Evolutionary conservation across 164 flowering plant genomes (phyloP).

Genomic region (Nymphaea thermarum): DNA sequence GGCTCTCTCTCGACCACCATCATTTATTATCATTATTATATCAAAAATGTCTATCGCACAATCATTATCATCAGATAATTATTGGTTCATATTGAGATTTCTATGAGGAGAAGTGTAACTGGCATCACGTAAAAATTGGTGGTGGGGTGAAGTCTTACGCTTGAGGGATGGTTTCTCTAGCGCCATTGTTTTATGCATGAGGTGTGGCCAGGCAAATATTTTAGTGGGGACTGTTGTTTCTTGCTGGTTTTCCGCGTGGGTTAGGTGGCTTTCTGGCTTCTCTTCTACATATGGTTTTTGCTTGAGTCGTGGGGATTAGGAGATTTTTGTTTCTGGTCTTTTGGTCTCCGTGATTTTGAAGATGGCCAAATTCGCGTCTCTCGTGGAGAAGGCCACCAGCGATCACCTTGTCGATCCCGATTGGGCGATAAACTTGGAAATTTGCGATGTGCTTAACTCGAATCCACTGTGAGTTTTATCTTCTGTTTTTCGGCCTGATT

Average conservation of each 20-base stretch:
- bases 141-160: too few species aligned
- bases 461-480: constrained; percentile 29
- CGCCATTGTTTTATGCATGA: not conserved
- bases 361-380: constrained; percentile 33
- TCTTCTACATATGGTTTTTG: not conserved
- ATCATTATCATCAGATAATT: not conserved
- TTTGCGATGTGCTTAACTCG: constrained; percentile 61
- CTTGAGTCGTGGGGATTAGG: not conserved
- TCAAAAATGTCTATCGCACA: not conserved
- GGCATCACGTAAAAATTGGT: not conserved
- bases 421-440: constrained; percentile 76
- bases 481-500: not conserved
- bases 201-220: not conserved
- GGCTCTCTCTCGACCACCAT: not conserved
- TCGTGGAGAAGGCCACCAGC: constrained; percentile 85
- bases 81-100: not conserved
- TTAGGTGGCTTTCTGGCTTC: not conserved
- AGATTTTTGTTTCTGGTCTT: not conserved
- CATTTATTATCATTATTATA: not conserved
- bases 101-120: not conserved
- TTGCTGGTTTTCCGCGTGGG: not conserved
- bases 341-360: not conserved
- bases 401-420: constrained; percentile 69
- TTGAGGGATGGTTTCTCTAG: not conserved
- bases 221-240: not conserved